Percentiles rank a stretch among this genome's conserved stretches.
Evolutionary conservation across 2,329 filamentous ascomycete genomes (phyloP).

Genomic region (Epichloe baconii): DNA sequence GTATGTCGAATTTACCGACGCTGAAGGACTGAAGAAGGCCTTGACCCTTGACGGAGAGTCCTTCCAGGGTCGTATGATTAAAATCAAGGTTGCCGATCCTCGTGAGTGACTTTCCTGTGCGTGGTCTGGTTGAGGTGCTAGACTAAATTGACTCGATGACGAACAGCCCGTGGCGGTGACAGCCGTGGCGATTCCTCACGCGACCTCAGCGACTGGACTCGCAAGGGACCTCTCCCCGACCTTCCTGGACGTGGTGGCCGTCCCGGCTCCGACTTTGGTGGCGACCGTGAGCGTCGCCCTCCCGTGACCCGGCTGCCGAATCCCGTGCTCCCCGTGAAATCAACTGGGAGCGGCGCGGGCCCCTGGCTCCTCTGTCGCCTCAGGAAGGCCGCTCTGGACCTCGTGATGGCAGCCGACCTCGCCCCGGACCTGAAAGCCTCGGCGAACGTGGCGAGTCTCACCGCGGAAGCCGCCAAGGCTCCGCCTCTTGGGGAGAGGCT

Average conservation of each 20-base stretch:
- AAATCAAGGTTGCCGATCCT: conserved; percentile 92
- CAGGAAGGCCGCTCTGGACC: conserved; percentile 34
- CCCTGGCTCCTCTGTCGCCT: conserved; percentile 58
- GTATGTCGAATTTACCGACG: conserved; percentile 82
- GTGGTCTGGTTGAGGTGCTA: not conserved
- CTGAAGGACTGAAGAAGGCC: conserved; percentile 86
- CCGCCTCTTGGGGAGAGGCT: conserved; percentile 65
- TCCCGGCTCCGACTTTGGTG: conserved; percentile 34
- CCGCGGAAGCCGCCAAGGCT: conserved; percentile 52
- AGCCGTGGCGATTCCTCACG: conserved; percentile 49
- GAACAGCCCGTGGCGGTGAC: conserved; percentile 68
- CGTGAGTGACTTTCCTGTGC: conserved; percentile 46
- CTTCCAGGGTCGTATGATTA: conserved; percentile 80
- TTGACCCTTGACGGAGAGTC: conserved; percentile 67
- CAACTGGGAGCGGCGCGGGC: conserved; percentile 93
- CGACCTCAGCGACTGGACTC: conserved; percentile 81
- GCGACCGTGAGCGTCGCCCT: conserved; percentile 40
- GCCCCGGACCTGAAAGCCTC: conserved; percentile 35
- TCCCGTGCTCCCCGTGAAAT: conserved; percentile 56
- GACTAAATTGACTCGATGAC: not conserved
- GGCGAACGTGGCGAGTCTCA: conserved; percentile 44
- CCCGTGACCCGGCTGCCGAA: conserved; percentile 46
- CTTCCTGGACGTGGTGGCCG: conserved; percentile 40
- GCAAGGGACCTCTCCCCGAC: conserved; percentile 78
- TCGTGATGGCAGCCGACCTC: conserved; percentile 42